These are phyloP conservation scores for Ligustrum vulgare DNA, from an alignment of 257 asterid species.

Conservation along the genomic window DNA sequence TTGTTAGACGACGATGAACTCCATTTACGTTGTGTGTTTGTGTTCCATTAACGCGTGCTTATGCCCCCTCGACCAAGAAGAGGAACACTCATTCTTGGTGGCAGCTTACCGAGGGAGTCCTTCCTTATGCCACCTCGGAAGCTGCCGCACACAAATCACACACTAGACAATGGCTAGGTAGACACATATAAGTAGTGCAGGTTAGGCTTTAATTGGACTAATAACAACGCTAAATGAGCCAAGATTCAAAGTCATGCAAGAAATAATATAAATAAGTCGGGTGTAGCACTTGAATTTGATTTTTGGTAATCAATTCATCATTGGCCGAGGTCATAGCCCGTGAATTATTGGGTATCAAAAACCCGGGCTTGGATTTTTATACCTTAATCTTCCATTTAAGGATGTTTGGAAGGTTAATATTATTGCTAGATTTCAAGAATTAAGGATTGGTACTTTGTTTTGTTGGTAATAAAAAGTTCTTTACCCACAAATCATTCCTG, in stretches of 20 bases:
- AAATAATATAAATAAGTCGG: no score
- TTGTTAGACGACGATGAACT: not conserved
- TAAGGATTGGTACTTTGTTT: not conserved
- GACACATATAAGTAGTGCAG: no score
- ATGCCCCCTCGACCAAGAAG: not conserved
- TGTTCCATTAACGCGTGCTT: not conserved
- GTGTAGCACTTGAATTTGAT: no score
- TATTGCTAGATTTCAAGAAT: not conserved
- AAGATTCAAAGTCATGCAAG: no score
- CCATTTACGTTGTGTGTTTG: not conserved
- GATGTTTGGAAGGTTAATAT: not conserved
- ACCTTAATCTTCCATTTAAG: not conserved
- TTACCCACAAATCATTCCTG: not conserved
- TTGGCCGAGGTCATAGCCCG: no score
- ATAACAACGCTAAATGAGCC: no score
- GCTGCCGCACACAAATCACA: not conserved
- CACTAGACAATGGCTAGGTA: no score
- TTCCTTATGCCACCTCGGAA: not conserved
- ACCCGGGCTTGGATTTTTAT: not conserved
- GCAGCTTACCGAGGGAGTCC: not conserved
- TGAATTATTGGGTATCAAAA: no score
- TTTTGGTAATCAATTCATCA: no score
- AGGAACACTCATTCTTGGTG: not conserved
- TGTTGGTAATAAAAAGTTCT: not conserved
- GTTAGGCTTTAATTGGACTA: no score